Evolutionary conservation across 2,329 filamentous ascomycete species (phyloP).

Genomic region (Penicillium hordei): DNA sequence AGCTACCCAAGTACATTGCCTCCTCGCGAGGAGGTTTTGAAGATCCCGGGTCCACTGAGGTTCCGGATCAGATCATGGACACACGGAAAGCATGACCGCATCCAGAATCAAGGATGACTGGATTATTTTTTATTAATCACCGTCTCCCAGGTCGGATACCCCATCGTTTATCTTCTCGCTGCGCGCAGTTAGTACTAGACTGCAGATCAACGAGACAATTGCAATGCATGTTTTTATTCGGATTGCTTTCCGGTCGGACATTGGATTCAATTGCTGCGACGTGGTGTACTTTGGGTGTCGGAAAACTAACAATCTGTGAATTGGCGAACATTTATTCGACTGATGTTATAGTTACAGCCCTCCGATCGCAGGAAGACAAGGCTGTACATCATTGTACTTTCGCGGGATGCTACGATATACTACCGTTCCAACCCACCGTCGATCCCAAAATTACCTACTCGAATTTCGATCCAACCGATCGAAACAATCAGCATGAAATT

Average conservation of each 20-base stretch:
- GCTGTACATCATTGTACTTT: not conserved
- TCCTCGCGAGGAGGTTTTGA: constrained; percentile 23
- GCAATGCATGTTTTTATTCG: not conserved
- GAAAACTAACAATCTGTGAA: not conserved
- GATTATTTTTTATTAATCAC: not conserved
- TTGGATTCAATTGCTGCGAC: not conserved
- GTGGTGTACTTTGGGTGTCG: not conserved
- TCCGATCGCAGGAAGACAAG: not conserved
- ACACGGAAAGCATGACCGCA: not conserved
- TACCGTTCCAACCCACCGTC: not conserved
- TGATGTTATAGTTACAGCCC: not conserved
- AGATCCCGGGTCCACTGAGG: constrained; percentile 16
- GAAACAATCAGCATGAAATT: not conserved
- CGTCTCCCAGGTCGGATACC: too few species aligned
- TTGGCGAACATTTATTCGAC: not conserved
- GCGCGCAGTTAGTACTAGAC: not conserved
- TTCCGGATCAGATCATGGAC: not conserved
- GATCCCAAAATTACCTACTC: not conserved
- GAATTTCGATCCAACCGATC: not conserved
- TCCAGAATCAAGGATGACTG: not conserved
- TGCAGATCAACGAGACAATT: not conserved
- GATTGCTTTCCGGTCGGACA: not conserved
- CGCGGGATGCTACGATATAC: not conserved
- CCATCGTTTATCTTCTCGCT: not conserved
- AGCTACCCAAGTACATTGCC: not conserved